Percentiles rank a stretch among this genome's conserved stretches.
Evolutionary conservation across 106 monocot genomes (phyloP).

Genomic region (Dendrobium chrysotoxum): DNA sequence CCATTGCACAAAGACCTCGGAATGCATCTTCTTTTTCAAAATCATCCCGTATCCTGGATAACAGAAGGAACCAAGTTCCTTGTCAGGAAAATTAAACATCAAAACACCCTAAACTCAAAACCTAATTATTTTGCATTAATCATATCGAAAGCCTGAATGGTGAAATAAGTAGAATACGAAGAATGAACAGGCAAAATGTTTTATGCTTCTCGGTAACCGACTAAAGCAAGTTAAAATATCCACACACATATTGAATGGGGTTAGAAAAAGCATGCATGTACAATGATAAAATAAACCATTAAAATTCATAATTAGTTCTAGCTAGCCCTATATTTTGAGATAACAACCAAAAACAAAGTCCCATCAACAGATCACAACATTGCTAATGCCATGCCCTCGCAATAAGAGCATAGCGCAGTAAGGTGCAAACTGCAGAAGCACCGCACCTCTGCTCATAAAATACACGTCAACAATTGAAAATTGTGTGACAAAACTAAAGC

Average conservation of each 20-base stretch:
- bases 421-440: too few relatives aligned
- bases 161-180: background rate
- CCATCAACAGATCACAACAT: too few relatives aligned
- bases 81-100: background rate
- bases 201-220: background rate
- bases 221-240: background rate
- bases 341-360: background rate
- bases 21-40: slow-evolving; percentile 98
- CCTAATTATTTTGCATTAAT: background rate
- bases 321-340: background rate
- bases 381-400: too few relatives aligned
- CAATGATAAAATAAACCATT: background rate
- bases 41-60: slow-evolving; percentile 89
- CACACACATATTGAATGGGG: background rate
- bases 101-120: background rate
- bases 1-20: slow-evolving; percentile 90
- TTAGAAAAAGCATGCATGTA: background rate
- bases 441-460: too few relatives aligned
- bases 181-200: background rate
- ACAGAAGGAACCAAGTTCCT: background rate
- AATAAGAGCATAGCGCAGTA: too few relatives aligned
- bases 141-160: background rate
- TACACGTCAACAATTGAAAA: too few relatives aligned
- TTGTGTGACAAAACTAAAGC: too few relatives aligned
- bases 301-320: background rate